Evolutionary conservation across 352 stramenopile species (phyloP).

Genomic region (Phytopythium helicoides): DNA sequence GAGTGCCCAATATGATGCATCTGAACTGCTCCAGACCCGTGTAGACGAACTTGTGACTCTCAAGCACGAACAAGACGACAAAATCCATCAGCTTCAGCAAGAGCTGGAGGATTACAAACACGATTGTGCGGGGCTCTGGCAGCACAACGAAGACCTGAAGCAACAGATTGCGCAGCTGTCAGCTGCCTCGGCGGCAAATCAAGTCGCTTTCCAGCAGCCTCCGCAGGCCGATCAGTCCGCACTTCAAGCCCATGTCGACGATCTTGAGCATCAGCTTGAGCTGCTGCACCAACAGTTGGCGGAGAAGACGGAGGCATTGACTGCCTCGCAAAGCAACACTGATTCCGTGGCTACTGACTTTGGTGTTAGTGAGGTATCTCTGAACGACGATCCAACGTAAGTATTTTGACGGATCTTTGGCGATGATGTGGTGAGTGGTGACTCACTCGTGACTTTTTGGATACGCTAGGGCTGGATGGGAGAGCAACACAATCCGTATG

Average conservation of each 20-base stretch:
- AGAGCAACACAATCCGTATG: constrained; percentile 43
- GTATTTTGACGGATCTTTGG: constrained; percentile 9
- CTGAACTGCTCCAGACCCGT: background rate
- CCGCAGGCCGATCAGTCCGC: constrained; percentile 34
- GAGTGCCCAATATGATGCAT: background rate
- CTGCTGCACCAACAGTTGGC: constrained; percentile 59
- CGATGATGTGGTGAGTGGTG: background rate
- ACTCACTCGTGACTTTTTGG: background rate
- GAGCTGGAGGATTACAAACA: constrained; percentile 78
- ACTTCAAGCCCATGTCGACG: constrained; percentile 45
- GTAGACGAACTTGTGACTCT: constrained; percentile 18
- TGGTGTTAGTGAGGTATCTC: constrained; percentile 7
- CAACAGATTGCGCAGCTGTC: constrained; percentile 62
- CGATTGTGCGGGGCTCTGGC: constrained; percentile 77
- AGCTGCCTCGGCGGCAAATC: constrained; percentile 53
- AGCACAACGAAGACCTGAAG: constrained; percentile 77
- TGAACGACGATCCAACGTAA: constrained; percentile 36
- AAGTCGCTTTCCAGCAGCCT: constrained; percentile 60
- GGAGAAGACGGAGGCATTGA: constrained; percentile 54
- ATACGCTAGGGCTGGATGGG: constrained; percentile 36
- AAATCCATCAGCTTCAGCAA: constrained; percentile 33
- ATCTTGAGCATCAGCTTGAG: constrained; percentile 62
- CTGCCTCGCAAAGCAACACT: constrained; percentile 23
- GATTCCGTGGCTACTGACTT: background rate
- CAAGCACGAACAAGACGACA: constrained; percentile 29